Base-by-base conservation (phyloP, 352 stramenopile species). In the Salisapilia sapeloensis region DNA sequence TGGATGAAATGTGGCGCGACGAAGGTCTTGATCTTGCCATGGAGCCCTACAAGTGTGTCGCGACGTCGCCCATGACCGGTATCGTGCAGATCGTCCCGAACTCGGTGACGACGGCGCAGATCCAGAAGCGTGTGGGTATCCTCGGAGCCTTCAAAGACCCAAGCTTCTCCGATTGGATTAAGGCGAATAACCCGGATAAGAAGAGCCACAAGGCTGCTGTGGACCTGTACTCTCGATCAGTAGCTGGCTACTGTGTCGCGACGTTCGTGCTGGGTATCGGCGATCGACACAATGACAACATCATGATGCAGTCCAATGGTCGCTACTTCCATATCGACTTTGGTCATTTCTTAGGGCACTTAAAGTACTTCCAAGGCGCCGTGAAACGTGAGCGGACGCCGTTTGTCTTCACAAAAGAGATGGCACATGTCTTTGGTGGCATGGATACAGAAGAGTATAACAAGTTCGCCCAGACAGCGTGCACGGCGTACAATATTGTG, bases 261-360 rank as follows among this genome's bases (percentile, higher is more conserved):
- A 96, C 84, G 1, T 96, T 84, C 47, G 78, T 97, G 2, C 61
- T 97, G 25, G 89, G 89, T 24, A 93, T 97, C 41, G 89, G 89
- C 38, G 89, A 97, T 49, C 78, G 89, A 6, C 89, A 97, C 55
- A 95, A 94, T 33, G 89, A 96, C 56, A 97, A 97, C 50, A 92
- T 97, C 38, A 97, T 97, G 91, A 56, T 97, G 44, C 26, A 48
- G 14, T 66, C 59, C 13, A 67, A 56, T 3, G 75, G 75, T 20
- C 66, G 72, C 38, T 91, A 87, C 58, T 91, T 91, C 47, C 75
- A 91, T 48, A 91, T 91, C 22, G 75, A 91, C 50, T 91, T 91
- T 33, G 75, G 75, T 11, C 75, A 91, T 43, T 84, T 91, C 35
- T 52, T 91, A 3, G 75, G 71, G 8, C 71, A 91, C 46, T 82